These are phyloP conservation scores for Avena eriantha DNA, from an alignment of 176 grass and related monocot genomes.

Conservation along the genomic window DNA sequence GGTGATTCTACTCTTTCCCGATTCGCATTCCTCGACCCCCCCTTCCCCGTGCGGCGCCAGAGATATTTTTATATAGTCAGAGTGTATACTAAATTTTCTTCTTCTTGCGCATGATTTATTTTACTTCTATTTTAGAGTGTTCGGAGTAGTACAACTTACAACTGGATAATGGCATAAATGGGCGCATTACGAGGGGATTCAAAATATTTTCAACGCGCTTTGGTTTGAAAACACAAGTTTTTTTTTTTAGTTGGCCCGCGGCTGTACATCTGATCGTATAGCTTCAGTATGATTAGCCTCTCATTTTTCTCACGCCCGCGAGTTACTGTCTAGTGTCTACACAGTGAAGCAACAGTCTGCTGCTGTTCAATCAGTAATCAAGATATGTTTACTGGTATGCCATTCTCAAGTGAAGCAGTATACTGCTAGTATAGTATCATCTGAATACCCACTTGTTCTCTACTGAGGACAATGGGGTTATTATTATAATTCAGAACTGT, in stretches of 20 bases:
- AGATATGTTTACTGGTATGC: not conserved
- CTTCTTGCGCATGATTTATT: not conserved
- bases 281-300: not conserved
- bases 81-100: not conserved
- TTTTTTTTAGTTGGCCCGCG: not conserved
- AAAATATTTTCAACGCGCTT: not conserved
- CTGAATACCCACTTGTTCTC: constrained; percentile 1
- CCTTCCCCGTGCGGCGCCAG: not conserved
- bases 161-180: too few relatives aligned
- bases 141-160: too few relatives aligned
- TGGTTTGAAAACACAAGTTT: not conserved
- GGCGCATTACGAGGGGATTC: not conserved
- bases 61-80: too few relatives aligned
- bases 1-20: not conserved
- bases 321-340: not conserved
- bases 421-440: not conserved
- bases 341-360: not conserved
- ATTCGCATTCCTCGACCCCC: not conserved
- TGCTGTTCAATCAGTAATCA: not conserved
- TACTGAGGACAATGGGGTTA: not conserved
- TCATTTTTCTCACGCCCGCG: not conserved
- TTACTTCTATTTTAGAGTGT: not conserved
- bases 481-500: not conserved
- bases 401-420: not conserved
- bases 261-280: not conserved